Conservation (phyloP, 2,329 filamentous ascomycete genomes). For the Meredithiella fracta region DNA sequence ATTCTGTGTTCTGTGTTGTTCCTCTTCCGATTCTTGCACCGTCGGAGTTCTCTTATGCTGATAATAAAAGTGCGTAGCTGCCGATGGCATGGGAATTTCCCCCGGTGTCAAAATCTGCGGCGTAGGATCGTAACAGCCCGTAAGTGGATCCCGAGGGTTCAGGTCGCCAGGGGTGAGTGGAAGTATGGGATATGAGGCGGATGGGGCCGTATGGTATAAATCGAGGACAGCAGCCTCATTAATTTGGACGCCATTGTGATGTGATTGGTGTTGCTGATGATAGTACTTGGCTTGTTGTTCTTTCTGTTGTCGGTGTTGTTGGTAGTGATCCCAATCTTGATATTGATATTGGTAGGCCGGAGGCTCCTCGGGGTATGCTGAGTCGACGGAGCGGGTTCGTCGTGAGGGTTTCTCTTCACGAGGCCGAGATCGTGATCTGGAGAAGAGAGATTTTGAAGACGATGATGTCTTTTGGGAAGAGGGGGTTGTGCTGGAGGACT, state of each 20-base stretch:
- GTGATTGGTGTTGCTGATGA: neutral
- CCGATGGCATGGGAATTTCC: neutral
- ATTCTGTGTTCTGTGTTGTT: no score
- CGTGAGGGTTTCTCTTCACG: conserved; percentile 16
- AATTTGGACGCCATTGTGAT: neutral
- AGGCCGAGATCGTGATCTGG: conserved; percentile 13
- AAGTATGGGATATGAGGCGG: conserved; percentile 4
- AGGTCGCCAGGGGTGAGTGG: conserved; percentile 11
- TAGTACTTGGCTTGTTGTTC: neutral
- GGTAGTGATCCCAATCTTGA: conserved; percentile 16
- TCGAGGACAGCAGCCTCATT: conserved; percentile 5
- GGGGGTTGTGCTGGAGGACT: conserved; percentile 25
- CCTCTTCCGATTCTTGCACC: no score
- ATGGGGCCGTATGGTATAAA: neutral
- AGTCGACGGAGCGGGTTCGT: conserved; percentile 19
- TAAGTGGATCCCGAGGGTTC: conserved; percentile 11
- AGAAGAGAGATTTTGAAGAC: neutral
- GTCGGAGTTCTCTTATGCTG: neutral
- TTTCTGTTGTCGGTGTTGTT: conserved; percentile 7
- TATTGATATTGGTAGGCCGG: no score
- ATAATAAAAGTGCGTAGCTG: neutral
- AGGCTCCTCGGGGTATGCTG: neutral
- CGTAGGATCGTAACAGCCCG: conserved; percentile 2
- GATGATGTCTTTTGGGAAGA: conserved; percentile 15
- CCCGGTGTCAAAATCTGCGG: neutral